Conservation (phyloP, 176 grass and related monocot species). For the Themeda triandra region DNA sequence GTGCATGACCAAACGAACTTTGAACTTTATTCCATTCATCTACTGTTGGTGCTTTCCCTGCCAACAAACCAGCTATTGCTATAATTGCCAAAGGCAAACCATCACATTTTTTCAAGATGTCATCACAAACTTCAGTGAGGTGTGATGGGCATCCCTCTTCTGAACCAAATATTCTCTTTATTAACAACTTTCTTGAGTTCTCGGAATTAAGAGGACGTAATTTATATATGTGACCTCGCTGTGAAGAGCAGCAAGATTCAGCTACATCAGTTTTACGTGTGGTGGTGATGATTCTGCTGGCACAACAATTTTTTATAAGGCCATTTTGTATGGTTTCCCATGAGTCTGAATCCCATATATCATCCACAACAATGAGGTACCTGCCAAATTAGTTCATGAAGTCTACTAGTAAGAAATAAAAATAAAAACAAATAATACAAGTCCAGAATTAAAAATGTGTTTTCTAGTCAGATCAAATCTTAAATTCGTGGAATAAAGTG, state of each 20-base stretch:
- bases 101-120: background rate
- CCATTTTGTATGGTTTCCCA: background rate
- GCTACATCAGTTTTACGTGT: background rate
- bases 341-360: background rate
- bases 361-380: conserved; percentile 8
- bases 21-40: background rate
- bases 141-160: background rate
- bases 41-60: background rate
- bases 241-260: background rate
- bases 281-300: background rate
- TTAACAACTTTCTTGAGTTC: background rate
- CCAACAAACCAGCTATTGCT: background rate
- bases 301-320: background rate
- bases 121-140: background rate
- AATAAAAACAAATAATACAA: too few species aligned
- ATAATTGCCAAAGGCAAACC: background rate
- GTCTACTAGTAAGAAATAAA: too few species aligned
- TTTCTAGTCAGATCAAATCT: too few species aligned
- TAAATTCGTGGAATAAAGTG: too few species aligned
- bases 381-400: background rate
- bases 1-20: background rate
- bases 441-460: too few species aligned
- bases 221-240: background rate
- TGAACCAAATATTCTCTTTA: background rate
- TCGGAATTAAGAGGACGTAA: background rate